phyloP scores from a whole-genome alignment of 257 asterid genomes.

The Ilex asprella region DNA sequence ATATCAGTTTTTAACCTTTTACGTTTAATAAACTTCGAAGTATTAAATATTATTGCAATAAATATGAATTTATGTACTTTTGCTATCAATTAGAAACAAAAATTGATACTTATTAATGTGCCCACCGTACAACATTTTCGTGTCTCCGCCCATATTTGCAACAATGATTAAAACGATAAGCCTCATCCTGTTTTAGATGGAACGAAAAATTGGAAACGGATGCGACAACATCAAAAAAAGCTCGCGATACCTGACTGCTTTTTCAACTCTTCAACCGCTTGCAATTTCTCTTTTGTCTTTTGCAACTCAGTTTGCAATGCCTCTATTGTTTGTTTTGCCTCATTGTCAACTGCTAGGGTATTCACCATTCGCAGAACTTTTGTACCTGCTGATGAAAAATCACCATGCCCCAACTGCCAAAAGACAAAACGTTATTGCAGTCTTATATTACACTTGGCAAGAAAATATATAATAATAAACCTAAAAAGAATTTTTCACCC shows the following conservation, averaged over 20 bases:
- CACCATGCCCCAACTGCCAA: conserved; percentile 92
- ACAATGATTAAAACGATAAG: background rate
- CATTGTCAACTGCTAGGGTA: conserved; percentile 83
- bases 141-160: background rate
- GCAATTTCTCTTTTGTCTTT: conserved; percentile 82
- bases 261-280: conserved; percentile 92
- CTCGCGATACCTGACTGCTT: conserved; percentile 65
- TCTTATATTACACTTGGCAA: too few relatives aligned
- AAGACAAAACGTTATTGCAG: background rate
- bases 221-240: conserved; percentile 7
- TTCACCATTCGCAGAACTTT: conserved; percentile 95
- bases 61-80: too few relatives aligned
- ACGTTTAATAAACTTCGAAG: too few relatives aligned
- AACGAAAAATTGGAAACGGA: conserved; percentile 1
- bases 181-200: background rate
- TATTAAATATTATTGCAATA: too few relatives aligned
- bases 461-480: too few relatives aligned
- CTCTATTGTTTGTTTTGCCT: conserved; percentile 93
- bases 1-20: too few relatives aligned
- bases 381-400: conserved; percentile 84
- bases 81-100: too few relatives aligned
- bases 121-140: background rate
- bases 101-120: too few relatives aligned
- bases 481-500: too few relatives aligned
- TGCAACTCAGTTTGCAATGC: conserved; percentile 90